These are phyloP conservation scores for Mariannaea sp. DNA, from an alignment of 2,329 filamentous ascomycete species.

Conservation along the genomic window DNA sequence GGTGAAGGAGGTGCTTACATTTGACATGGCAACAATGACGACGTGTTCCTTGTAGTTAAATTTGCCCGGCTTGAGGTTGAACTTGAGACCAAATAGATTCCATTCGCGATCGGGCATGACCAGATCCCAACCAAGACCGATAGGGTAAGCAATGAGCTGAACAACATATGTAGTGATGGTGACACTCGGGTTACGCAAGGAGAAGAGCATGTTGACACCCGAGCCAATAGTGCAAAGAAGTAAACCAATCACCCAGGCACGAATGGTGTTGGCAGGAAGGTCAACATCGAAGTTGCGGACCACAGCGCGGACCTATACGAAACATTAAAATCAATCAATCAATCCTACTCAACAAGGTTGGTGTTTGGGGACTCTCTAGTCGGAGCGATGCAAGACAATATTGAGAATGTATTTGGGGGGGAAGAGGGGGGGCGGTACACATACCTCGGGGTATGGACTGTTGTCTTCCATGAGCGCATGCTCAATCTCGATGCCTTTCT, in stretches of 20 bases:
- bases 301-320: constrained; percentile 62
- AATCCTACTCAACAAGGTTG: background rate
- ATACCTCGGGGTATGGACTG: constrained; percentile 69
- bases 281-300: constrained; percentile 69
- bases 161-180: constrained; percentile 65
- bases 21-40: constrained; percentile 67
- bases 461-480: constrained; percentile 65
- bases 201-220: constrained; percentile 65
- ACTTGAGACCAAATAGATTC: constrained; percentile 57
- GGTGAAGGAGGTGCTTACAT: constrained; percentile 50
- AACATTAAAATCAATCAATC: constrained; percentile 20
- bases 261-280: constrained; percentile 66
- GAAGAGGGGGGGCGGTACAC: constrained; percentile 17
- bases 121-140: constrained; percentile 59
- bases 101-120: constrained; percentile 58
- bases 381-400: background rate
- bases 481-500: constrained; percentile 61
- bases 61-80: constrained; percentile 60
- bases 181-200: constrained; percentile 62
- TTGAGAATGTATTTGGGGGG: background rate
- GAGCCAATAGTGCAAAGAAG: constrained; percentile 66
- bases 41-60: constrained; percentile 69
- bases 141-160: constrained; percentile 65
- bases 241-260: constrained; percentile 67
- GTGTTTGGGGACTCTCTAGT: background rate